These are phyloP conservation scores for Bipolaris bicolor DNA, from an alignment of 2,329 filamentous ascomycete species.

Conservation along the genomic window DNA sequence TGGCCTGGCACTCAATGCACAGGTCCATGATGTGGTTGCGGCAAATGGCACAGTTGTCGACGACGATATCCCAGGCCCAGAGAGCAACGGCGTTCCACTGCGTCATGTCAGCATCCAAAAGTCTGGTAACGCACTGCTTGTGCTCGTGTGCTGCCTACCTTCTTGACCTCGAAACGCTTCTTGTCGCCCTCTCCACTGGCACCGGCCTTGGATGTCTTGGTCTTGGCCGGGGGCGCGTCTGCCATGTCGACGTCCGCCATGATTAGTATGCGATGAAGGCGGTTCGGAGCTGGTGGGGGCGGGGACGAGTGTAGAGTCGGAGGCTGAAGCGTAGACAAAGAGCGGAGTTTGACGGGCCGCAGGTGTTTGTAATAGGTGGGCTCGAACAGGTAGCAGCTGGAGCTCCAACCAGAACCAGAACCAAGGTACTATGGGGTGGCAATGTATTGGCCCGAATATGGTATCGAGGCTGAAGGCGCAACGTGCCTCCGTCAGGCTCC, in stretches of 20 bases:
- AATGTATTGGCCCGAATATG: slow-evolving; percentile 3
- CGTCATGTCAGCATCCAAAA: slow-evolving; percentile 25
- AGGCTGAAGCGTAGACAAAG: slow-evolving; percentile 6
- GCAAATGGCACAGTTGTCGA: slow-evolving; percentile 99
- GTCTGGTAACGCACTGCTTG: not conserved
- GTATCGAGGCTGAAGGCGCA: slow-evolving; percentile 10
- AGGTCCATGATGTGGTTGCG: slow-evolving; percentile 99
- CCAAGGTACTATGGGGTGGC: slow-evolving; percentile 7
- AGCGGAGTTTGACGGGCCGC: slow-evolving; percentile 1
- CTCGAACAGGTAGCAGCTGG: slow-evolving; percentile 11
- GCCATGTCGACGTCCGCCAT: slow-evolving; percentile 99
- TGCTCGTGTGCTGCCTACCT: slow-evolving; percentile 63
- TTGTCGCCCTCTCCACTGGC: slow-evolving; percentile 69
- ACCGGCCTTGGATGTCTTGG: slow-evolving; percentile 58
- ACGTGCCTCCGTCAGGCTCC: slow-evolving; percentile 21
- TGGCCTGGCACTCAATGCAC: slow-evolving; percentile 98
- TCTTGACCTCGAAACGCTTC: slow-evolving; percentile 99
- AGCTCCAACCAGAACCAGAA: not conserved
- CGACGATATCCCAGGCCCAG: slow-evolving; percentile 99
- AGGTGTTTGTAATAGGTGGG: not conserved
- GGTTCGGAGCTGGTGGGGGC: slow-evolving; percentile 22
- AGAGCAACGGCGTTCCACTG: slow-evolving; percentile 98
- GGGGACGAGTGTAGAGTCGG: slow-evolving; percentile 22
- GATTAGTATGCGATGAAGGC: slow-evolving; percentile 26
- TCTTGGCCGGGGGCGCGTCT: slow-evolving; percentile 70